Base-by-base conservation (phyloP, 78 protist species). In the Cavenderia fasciculata region DNA sequence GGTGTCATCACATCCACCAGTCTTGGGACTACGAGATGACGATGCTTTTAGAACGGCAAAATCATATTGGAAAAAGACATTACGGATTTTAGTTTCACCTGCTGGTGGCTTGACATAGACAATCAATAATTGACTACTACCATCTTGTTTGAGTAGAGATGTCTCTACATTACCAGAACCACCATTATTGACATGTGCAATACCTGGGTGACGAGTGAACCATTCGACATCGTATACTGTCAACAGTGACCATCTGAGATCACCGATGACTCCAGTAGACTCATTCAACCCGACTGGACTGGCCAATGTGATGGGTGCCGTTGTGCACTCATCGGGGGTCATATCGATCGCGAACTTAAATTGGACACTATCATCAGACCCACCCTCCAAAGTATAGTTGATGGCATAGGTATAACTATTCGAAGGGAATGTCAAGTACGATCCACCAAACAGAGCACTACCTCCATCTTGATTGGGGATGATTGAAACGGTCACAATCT, bases 341-440 rank as follows among this genome's bases (percentile, higher is more conserved):
- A 33, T 27, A 27, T 71, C 78, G 25, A 71, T 23, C 33, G 7
- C 40, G 19, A 71, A 27, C 21, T 71, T 71, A 44, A 71, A 71
- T 54, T 46, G 41, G 2, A 71, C 19, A n/a, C n/a, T n/a, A 33
- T 54, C 44, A 34, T n/a, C n/a, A 16, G 21, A 41, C 52, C 65
- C 2, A 33, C 5, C 52, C 23, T 16, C 40, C 3, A 47, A 36
- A 1, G 6, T 1, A 21, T 71, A 71, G 38, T 29, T 1, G 12
- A 71, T 62, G 47, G 27, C 27, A n/a, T 71, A 71, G 43, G 62
- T 36, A 44, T 33, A 71, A 11, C 51, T 71, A 19, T 71, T 46
- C 65, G 19, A 2, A 19, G 43, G 43, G 43, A 44, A 43, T 4
- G n/a, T 52, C 27, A 71, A 23, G 7, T 12, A 52, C 1, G 52